Base-by-base conservation (phyloP, 768 basidiomycete genomes). In the Omphalotus guepiniiformis region DNA sequence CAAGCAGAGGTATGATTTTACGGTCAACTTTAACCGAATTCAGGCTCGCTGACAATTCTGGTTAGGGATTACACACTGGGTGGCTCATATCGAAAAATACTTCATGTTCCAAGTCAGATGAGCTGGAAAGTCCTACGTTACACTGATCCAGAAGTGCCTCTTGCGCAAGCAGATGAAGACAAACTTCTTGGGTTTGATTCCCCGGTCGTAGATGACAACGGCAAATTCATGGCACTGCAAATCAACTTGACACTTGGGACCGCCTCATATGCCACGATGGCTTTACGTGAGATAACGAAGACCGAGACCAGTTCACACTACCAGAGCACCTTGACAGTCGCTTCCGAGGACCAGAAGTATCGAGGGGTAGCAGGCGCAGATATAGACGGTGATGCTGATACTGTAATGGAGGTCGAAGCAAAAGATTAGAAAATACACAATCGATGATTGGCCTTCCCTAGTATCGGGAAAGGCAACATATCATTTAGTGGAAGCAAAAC, bases 211-310 rank as follows among this genome's bases (percentile, higher is more conserved):
- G 74, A 70, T 3, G 78, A 82, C 44, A 76, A 86, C 39, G 94
- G 94, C 21, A 85, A 80, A 58, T 95, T 95, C 63, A 71, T 83
- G 64, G 94, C 95, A 3, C 68, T 99, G 28, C 93, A 94, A 59
- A 80, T 99, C 51, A 69, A 83, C 30, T 66, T 97, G 45, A 80
- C 76, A n/a, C 77, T 99, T 13, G 92, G 89, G 12, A 91, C 92
- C 6, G 88, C 92, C 0, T 86, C 92, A 4, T 99, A 97, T 65
- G 96, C 96, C 2, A 99, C 96, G 2, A 99, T 99, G 96, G 95
- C 94, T 3, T 64, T 99, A 55, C 81, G 93, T 34, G 93, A 96
- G 67, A 81, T 96, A 36, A 93, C 93, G 12, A 98, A 95, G 70
- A 90, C 87, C 27, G 93, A 97, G 59, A 97, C 94, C 16, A 93